A percentile compares a stretch with the other conserved stretches of the same genome.
These are phyloP conservation scores for Fusarium transvaalense DNA, from an alignment of 2,329 filamentous ascomycete species.

Conservation along the genomic window DNA sequence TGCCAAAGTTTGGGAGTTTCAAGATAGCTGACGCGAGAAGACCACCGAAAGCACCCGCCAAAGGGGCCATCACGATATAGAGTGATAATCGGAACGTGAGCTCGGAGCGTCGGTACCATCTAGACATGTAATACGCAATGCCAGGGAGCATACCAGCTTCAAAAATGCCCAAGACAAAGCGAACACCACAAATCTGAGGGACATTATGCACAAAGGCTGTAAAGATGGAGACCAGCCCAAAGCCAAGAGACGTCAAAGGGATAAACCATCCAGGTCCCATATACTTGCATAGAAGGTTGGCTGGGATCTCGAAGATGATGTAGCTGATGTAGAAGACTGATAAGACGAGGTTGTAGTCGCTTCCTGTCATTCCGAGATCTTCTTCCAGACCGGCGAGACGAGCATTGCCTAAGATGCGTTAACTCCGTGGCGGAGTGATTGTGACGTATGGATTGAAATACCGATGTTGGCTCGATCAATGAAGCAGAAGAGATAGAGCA, in stretches of 20 bases:
- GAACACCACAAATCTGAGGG: conserved; percentile 63
- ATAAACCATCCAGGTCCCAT: conserved; percentile 76
- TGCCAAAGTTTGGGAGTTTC: conserved; percentile 67
- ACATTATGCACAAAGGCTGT: conserved; percentile 70
- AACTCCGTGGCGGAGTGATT: fast-evolving
- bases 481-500: conserved; percentile 73
- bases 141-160: conserved; percentile 75
- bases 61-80: conserved; percentile 74
- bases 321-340: conserved; percentile 75
- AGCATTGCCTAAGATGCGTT: conserved; percentile 29
- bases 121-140: conserved; percentile 73
- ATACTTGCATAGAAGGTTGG: conserved; percentile 72
- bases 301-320: conserved; percentile 74
- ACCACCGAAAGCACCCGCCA: conserved; percentile 76
- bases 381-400: conserved; percentile 34
- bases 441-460: not conserved
- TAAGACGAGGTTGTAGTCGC: conserved; percentile 73
- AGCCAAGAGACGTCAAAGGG: conserved; percentile 67
- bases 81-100: conserved; percentile 72
- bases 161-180: conserved; percentile 71
- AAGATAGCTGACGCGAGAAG: conserved; percentile 73
- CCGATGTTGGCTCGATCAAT: conserved; percentile 64
- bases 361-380: conserved; percentile 53
- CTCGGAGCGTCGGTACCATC: conserved; percentile 74
- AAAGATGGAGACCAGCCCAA: conserved; percentile 70